Evolutionary conservation across 164 flowering plant species (phyloP).

Genomic region (Chloranthus sessilifolius): DNA sequence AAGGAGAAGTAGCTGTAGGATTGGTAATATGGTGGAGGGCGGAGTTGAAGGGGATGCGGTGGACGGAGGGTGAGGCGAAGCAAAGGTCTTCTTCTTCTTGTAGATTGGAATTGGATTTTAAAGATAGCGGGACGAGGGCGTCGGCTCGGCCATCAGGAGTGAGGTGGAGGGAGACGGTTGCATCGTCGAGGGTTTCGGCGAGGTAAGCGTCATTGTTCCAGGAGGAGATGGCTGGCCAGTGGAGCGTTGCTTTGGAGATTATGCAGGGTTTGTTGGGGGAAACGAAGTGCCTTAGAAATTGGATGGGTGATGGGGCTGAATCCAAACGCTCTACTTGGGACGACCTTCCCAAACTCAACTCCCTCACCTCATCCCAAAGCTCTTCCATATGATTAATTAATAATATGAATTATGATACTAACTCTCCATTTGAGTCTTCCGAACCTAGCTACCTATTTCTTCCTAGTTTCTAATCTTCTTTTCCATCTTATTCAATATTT

Average conservation of each 20-base stretch:
- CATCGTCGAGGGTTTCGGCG: constrained; percentile 28
- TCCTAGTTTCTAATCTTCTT: too few relatives aligned
- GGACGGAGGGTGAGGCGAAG: constrained; percentile 71
- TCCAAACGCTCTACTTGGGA: constrained; percentile 41
- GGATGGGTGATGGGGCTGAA: constrained; percentile 61
- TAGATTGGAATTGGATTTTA: constrained; percentile 17
- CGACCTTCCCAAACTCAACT: constrained; percentile 54
- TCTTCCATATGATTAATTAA: too few relatives aligned
- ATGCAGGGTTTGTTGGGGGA: constrained; percentile 78
- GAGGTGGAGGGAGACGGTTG: constrained; percentile 51
- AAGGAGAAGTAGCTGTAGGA: constrained; percentile 6
- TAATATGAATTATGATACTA: too few relatives aligned
- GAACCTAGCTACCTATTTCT: too few relatives aligned
- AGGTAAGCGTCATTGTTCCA: constrained; percentile 37
- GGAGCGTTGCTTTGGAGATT: constrained; percentile 63
- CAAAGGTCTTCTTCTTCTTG: too few relatives aligned
- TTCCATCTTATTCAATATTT: too few relatives aligned
- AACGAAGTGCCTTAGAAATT: constrained; percentile 68
- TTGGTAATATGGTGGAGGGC: constrained; percentile 22
- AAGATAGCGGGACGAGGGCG: constrained; percentile 32
- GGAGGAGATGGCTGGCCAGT: constrained; percentile 64
- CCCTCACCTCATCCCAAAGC: constrained; percentile 80
- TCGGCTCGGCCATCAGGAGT: constrained; percentile 58
- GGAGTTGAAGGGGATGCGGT: constrained; percentile 35
- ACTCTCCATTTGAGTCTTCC: too few relatives aligned